Conservation (phyloP, 257 asterid species). For the Lantana camara region DNA sequence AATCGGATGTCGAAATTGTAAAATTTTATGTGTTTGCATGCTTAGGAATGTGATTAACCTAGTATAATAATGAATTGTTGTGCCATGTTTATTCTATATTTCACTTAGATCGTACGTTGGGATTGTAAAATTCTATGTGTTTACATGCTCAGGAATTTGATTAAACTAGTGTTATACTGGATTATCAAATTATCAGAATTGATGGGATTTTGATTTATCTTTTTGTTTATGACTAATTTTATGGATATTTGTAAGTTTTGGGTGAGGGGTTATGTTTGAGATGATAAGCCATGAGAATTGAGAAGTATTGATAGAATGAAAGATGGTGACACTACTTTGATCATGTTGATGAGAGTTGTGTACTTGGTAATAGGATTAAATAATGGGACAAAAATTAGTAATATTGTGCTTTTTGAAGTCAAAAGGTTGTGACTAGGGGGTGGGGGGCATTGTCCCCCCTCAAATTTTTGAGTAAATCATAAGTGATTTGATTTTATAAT, state of each 20-base stretch:
- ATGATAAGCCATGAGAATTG: conserved; percentile 8
- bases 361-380: neutral
- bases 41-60: too few species aligned
- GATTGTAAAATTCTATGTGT: too few species aligned
- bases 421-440: conserved; percentile 1
- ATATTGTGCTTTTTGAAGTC: neutral
- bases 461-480: too few species aligned
- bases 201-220: neutral
- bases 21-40: too few species aligned
- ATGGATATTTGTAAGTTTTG: neutral
- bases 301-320: neutral
- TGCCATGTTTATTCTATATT: too few species aligned
- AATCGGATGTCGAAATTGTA: too few species aligned
- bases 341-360: neutral
- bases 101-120: too few species aligned
- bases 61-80: too few species aligned
- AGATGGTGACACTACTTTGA: conserved; percentile 12
- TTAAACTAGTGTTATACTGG: too few species aligned
- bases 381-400: neutral
- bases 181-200: too few species aligned
- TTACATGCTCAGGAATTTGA: too few species aligned
- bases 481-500: too few species aligned
- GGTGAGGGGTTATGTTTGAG: neutral
- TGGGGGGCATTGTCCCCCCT: neutral
- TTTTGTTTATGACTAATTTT: neutral